These are phyloP conservation scores for Russula ochroleuca DNA, from an alignment of 768 basidiomycete genomes.

Conservation along the genomic window DNA sequence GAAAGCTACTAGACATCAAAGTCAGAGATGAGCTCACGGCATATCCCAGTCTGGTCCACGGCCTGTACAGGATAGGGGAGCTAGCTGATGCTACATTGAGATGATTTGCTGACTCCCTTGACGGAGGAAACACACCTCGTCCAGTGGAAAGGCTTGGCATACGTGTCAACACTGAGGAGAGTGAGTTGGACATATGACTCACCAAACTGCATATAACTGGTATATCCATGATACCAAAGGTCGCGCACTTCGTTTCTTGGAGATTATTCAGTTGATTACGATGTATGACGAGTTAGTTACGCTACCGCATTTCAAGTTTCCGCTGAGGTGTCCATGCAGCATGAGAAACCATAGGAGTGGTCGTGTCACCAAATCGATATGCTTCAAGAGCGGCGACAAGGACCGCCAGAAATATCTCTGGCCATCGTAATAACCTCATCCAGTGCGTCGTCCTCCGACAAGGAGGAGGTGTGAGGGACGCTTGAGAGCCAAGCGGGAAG, in stretches of 20 bases:
- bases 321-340: constrained; percentile 52
- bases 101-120: constrained; percentile 11
- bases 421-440: constrained; percentile 49
- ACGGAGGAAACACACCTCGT: constrained; percentile 52
- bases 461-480: constrained; percentile 13
- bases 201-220: constrained; percentile 87
- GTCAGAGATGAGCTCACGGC: constrained; percentile 49
- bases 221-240: constrained; percentile 87
- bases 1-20: neutral
- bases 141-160: constrained; percentile 69
- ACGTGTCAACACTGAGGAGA: constrained; percentile 18
- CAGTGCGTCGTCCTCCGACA: constrained; percentile 23
- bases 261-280: neutral
- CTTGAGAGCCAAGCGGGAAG: constrained; percentile 2
- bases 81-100: constrained; percentile 48
- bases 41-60: constrained; percentile 84
- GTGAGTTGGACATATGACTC: constrained; percentile 27
- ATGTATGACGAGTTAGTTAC: neutral
- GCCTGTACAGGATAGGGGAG: constrained; percentile 81
- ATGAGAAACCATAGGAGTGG: constrained; percentile 12
- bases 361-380: constrained; percentile 20
- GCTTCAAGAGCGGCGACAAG: constrained; percentile 40
- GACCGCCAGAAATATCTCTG: constrained; percentile 42
- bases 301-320: constrained; percentile 55
- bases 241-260: constrained; percentile 65